Evolutionary conservation across 176 grass and related monocot species (phyloP), one percentile per base, ranked within the genome.

Genomic region (Triticum urartu): DNA sequence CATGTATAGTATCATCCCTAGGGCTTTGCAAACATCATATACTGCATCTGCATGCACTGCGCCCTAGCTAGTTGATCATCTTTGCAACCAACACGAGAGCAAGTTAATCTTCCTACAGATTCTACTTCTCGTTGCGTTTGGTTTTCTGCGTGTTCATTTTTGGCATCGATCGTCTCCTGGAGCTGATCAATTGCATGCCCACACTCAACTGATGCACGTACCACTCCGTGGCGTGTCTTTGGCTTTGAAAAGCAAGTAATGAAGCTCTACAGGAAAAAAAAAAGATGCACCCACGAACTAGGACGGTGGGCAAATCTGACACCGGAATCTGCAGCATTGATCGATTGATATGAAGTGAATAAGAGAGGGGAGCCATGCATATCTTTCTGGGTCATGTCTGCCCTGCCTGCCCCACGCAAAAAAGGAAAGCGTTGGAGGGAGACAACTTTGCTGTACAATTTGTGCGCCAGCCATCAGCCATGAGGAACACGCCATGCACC

Each of bases 251-350:
- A 48, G 45, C 45, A 48, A 14, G 45, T 13, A 30, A 5, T 30
- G 50, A 11, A 42, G 40, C 40, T 42, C 40, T 11, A 42, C 9
- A 11, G 2, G 8, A 40, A 40, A 42, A 42, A 1, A 42, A 42
- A 43, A 11, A 58, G 66, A 58, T 56, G 45, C 26, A 18, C 3
- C 10, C 38, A 50, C 25, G 35, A 30, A 21, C 3, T 45, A 28
- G 62, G 62, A 64, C 11, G 11, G 21, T 39, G 72, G 35, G 47
- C 11, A 69, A 24, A 82, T 82, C 66, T 66, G 20, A 17, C 20
- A 7, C 65, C 38, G 35, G 77, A 83, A 73, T 75, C 68, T 30
- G 45, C 56, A 36, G 21, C 78, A 6, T 81, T 81, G 85, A 64
- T 80, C 18, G 68, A 34, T 64, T 11, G 43, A 47, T 47, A 11